A percentile compares a stretch with the other conserved stretches of the same genome.
Evolutionary conservation across 139 green algal genomes (phyloP).

Genomic region (Micractinium conductrix): DNA sequence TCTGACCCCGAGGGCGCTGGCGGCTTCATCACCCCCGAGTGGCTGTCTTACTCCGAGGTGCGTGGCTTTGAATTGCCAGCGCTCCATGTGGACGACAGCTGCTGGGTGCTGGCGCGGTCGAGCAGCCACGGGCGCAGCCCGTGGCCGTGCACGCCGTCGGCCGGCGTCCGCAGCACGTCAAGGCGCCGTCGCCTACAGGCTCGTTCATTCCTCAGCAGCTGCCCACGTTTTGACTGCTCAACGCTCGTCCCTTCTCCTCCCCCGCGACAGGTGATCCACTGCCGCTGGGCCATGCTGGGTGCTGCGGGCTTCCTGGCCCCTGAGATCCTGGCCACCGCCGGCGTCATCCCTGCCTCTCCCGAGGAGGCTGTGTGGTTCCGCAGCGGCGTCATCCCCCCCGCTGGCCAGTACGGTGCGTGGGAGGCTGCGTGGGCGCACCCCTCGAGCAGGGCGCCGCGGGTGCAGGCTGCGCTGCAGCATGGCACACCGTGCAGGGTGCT

Average conservation of each 20-base stretch:
- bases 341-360: slow-evolving; percentile 78
- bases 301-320: slow-evolving; percentile 94
- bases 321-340: slow-evolving; percentile 85
- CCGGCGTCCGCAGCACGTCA: no score
- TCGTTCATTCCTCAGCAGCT: no score
- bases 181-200: no score
- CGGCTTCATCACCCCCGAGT: slow-evolving; percentile 94
- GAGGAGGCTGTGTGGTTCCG: slow-evolving; percentile 88
- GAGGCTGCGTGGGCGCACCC: background rate
- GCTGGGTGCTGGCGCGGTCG: background rate
- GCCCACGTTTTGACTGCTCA: no score
- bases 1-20: slow-evolving; percentile 88
- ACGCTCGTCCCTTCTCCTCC: no score
- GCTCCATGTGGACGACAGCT: no score
- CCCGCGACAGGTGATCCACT: slow-evolving; percentile 73
- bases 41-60: slow-evolving; percentile 78
- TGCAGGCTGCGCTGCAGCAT: no score
- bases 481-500: no score
- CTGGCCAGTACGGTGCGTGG: slow-evolving; percentile 59
- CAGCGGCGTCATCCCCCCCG: slow-evolving; percentile 90
- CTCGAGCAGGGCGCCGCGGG: no score
- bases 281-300: slow-evolving; percentile 96
- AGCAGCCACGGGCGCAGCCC: no score
- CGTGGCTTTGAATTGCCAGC: no score
- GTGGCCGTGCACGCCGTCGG: no score